These are phyloP conservation scores for Parastagonospora avenae DNA, from an alignment of 2,329 filamentous ascomycete genomes.

Conservation along the genomic window DNA sequence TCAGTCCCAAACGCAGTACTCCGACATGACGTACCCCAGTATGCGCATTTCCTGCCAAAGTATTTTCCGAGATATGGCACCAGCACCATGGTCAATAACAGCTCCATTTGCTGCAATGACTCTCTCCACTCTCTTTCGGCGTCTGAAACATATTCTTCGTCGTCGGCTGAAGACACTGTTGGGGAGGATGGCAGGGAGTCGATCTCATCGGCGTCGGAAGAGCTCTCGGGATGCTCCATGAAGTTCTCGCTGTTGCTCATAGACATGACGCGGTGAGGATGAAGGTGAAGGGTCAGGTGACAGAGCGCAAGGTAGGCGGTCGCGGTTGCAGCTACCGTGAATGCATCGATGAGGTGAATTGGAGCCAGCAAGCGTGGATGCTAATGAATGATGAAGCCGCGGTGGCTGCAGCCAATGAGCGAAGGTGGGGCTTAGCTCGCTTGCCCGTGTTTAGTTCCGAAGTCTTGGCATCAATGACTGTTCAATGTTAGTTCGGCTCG, in stretches of 20 bases:
- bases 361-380: conserved; percentile 6
- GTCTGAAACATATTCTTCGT: conserved; percentile 71
- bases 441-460: conserved; percentile 17
- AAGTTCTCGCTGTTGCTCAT: conserved; percentile 45
- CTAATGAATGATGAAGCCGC: conserved; percentile 2
- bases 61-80: conserved; percentile 95
- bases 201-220: conserved; percentile 50
- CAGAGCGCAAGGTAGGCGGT: background rate
- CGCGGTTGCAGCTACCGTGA: conserved; percentile 18
- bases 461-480: conserved; percentile 17
- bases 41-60: conserved; percentile 91
- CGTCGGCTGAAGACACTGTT: conserved; percentile 57
- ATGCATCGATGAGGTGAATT: conserved; percentile 20
- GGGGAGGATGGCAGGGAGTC: conserved; percentile 59
- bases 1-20: background rate
- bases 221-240: conserved; percentile 38
- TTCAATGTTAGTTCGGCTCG: conserved; percentile 21
- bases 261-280: conserved; percentile 36
- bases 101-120: conserved; percentile 89
- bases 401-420: conserved; percentile 29
- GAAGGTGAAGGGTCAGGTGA: background rate
- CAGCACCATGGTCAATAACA: conserved; percentile 91
- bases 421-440: conserved; percentile 26
- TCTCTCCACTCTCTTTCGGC: conserved; percentile 95
- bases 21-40: conserved; percentile 75